A percentile compares a stretch with the other conserved stretches of the same genome.
Conservation (phyloP, 2,329 filamentous ascomycete genomes). For the Grosmannia huntii region DNA sequence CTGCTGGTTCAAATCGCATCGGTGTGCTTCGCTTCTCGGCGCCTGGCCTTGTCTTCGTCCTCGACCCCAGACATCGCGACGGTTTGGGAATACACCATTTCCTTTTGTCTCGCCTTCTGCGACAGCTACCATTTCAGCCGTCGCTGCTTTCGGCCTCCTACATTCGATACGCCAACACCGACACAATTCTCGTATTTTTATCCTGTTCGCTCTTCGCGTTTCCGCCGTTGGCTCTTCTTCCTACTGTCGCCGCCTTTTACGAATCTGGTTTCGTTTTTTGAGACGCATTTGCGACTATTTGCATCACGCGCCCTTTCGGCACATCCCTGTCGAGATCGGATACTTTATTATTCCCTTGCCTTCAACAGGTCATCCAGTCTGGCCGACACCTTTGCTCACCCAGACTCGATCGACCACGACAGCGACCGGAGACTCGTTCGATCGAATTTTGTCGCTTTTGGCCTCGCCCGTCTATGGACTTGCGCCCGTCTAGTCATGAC, state of each 20-base stretch:
- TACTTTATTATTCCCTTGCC: background rate
- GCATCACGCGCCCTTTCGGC: background rate
- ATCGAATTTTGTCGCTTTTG: background rate
- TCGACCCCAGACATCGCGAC: background rate
- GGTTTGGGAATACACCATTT: background rate
- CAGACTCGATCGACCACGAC: background rate
- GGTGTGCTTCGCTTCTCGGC: background rate
- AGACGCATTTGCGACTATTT: background rate
- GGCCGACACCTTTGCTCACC: background rate
- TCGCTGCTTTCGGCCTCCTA: background rate
- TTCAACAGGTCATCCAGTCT: background rate
- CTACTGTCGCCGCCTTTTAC: background rate
- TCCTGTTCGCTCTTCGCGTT: background rate
- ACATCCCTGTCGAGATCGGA: background rate
- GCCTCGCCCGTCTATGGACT: background rate
- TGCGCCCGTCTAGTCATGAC: conserved; percentile 3
- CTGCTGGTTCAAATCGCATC: background rate
- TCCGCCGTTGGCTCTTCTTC: background rate
- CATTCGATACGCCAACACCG: background rate
- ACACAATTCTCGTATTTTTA: background rate
- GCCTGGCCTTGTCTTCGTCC: background rate
- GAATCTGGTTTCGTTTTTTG: background rate
- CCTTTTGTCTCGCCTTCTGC: background rate
- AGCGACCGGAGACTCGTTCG: background rate
- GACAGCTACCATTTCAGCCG: background rate